Base-by-base conservation (phyloP, 2,329 filamentous ascomycete species). In the Botrytis squamosa region DNA sequence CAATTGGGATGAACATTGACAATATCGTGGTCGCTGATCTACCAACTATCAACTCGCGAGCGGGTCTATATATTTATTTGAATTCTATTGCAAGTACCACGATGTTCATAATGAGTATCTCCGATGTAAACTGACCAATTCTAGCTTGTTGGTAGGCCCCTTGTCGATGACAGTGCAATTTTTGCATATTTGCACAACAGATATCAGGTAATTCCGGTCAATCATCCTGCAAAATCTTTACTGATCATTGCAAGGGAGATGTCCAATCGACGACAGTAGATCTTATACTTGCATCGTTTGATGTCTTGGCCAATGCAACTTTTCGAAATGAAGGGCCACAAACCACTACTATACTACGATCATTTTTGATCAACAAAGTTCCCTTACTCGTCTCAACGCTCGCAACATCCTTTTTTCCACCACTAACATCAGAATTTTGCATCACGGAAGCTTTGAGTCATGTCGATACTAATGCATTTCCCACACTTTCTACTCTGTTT, bases 211-310 rank as follows among this genome's bases (percentile, higher is more conserved):
- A 76, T 84, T 49, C n/a, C 42, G 36, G 22, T 18, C 16, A 57
- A 10, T 8, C 59, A 10, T 38, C 16, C n/a, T 29, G 16, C 16
- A 60, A 46, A n/a, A 12, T 36, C 38, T 69, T 38, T 8, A 40
- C 74, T 71, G 85, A 64, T 85, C 70, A 25, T 2, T 16, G 18
- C 7, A 72, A 94, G 88, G 92, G 92, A 57, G 92, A 97, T 78
- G 87, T 92, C 60, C 92, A 95, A 81, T 87, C 89, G 20, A 90
- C 94, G 63, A 90, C 93, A 0, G 89, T 94, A 71, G 94, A 98
- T 78, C 86, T 98, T 2, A 92, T 98, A 60, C 88, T 95, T 16
- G 93, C 94, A 1, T 91, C 94, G 0, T 98, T 99, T 79, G 95
- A 98, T 78, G 88, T 97, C 8, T 85, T 99, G 25, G 93, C 94